Base-by-base conservation (phyloP, 2,329 filamentous ascomycete genomes). In the Xylariaceae sp. region DNA sequence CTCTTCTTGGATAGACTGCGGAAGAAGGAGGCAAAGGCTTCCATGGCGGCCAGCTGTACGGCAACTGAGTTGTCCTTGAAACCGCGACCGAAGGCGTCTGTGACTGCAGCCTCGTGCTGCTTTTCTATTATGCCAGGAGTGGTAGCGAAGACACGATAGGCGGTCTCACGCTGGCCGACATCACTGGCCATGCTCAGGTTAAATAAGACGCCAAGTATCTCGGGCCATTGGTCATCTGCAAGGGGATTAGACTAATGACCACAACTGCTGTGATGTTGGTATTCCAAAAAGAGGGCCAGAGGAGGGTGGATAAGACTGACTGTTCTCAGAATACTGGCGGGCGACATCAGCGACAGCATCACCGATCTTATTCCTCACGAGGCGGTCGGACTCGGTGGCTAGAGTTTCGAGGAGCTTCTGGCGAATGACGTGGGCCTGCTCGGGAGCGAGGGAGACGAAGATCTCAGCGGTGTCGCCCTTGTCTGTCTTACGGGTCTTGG, bases 321-420 rank as follows among this genome's bases (percentile, higher is more conserved):
- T 85, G 61, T 86, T 89, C 60, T 97, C 93, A 36, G 88, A 86
- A 69, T 96, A 96, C 71, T 98, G 90, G 61, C 93, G 83, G 36
- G 92, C 93, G 49, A 98, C 77, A 69, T 98, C 93, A 20, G 93
- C 93, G 51, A 97, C 87, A n/a, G 92, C 90, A 69, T 98, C 93
- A 58, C 91, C 93, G 64, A 97, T 87, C 70, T 98, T 98, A 72
- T 95, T 93, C 60, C 93, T 80, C 37, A 95, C 87, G 32, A 80
- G 74, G 50, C 83, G 79, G 51, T 86, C 80, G 19, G 79, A 73
- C 70, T 97, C 93, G 50, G 74, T 75, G 47, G 81, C 81, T 42
- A 96, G 75, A 42, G 82, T 83, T 61, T 91, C 80, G 34, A 97
- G 77, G 47, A 97, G 74, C 67, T 92, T 95, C 60, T 86, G 79